A percentile compares a stretch with the other conserved stretches of the same genome.
These are phyloP conservation scores for Dactylella cylindrospora DNA, from an alignment of 2,329 filamentous ascomycete species.

Conservation along the genomic window DNA sequence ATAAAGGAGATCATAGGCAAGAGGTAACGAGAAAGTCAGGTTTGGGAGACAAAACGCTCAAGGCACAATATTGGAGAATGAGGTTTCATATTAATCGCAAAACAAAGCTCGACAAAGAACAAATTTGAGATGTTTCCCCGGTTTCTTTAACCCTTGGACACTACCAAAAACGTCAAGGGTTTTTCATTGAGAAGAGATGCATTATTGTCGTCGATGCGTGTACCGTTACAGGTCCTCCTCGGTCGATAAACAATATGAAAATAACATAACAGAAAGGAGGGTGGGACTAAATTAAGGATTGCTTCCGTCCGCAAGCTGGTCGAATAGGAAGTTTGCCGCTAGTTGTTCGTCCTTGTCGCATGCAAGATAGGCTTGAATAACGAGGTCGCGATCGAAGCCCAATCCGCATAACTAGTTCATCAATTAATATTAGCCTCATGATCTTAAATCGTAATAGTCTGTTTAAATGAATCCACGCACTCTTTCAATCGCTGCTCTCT, in stretches of 20 bases:
- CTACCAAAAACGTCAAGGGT: no score
- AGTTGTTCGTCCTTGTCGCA: conserved; percentile 99
- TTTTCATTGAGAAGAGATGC: no score
- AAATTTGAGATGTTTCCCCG: no score
- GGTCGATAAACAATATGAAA: no score
- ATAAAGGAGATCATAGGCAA: no score
- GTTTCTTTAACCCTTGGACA: no score
- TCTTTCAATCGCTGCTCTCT: conserved; percentile 94
- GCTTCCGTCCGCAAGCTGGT: conserved; percentile 63
- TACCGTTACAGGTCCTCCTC: conserved; percentile 27
- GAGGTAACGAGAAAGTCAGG: no score
- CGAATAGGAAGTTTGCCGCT: conserved; percentile 96
- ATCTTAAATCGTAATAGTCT: conserved; percentile 43
- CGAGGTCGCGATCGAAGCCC: conserved; percentile 87
- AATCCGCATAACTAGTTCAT: conserved; percentile 74
- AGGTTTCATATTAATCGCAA: no score
- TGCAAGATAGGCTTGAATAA: conserved; percentile 97
- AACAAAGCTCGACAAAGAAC: no score
- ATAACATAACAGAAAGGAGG: conserved; percentile 1
- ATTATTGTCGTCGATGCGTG: conserved; percentile 32
- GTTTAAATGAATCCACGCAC: conserved; percentile 58
- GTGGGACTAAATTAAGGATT: neutral
- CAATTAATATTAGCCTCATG: conserved; percentile 10
- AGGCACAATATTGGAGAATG: no score
- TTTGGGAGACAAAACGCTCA: no score